Evolutionary conservation across 768 basidiomycete species (phyloP).

Genomic region (Rickenella mellea): DNA sequence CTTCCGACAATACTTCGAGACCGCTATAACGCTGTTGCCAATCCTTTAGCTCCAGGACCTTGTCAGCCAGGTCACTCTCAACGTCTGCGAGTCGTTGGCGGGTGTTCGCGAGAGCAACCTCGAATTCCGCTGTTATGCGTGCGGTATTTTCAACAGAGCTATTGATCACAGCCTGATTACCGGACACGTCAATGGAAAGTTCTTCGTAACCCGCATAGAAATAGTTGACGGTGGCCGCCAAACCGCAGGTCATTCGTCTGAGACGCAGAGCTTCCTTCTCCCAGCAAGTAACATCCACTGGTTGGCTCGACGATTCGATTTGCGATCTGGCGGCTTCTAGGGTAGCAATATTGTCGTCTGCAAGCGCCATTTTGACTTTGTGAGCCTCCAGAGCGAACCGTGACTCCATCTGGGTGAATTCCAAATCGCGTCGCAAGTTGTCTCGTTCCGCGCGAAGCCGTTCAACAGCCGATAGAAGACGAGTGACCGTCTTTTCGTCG

Average conservation of each 20-base stretch:
- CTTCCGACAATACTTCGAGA: constrained; percentile 21
- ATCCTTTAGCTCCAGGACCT: too few species aligned
- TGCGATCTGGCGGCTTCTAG: constrained; percentile 10
- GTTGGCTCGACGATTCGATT: too few species aligned
- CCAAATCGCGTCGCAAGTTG: constrained; percentile 46
- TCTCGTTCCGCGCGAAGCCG: constrained; percentile 63
- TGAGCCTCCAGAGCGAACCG: constrained; percentile 53
- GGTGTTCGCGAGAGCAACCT: constrained; percentile 5
- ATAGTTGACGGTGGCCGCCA: too few species aligned
- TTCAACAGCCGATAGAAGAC: constrained; percentile 52
- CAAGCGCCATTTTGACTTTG: constrained; percentile 35
- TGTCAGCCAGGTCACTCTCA: constrained; percentile 5
- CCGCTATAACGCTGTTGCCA: constrained; percentile 20
- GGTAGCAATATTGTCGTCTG: too few species aligned
- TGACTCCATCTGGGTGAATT: constrained; percentile 62
- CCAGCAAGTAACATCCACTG: too few species aligned
- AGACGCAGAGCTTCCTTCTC: too few species aligned
- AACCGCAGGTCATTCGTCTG: too few species aligned
- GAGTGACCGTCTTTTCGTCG: constrained; percentile 28
- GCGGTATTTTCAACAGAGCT: too few species aligned
- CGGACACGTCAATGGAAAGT: too few species aligned
- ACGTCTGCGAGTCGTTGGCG: constrained; percentile 6
- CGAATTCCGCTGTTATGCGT: too few species aligned
- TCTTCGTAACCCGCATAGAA: too few species aligned
- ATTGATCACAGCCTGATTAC: too few species aligned